Evolutionary conservation across 257 asterid genomes (phyloP), one percentile per base, ranked within the genome.

Genomic region (Echium plantagineum): DNA sequence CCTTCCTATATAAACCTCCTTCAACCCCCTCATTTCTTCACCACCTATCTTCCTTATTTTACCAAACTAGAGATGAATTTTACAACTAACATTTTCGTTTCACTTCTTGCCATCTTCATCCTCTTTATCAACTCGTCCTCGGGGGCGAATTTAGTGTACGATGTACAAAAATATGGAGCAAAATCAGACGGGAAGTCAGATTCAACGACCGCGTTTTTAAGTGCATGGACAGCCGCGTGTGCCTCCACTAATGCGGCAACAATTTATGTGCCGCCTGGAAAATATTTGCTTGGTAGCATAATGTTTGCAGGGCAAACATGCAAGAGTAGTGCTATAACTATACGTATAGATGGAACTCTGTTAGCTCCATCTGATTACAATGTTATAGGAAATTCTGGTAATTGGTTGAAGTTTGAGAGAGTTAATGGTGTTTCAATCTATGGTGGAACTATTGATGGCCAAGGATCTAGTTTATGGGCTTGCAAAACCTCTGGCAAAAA

Each of bases 271-370:
- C 84, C 86, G 0, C 72, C 20, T 6, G 94, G 90, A 17, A 67
- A 71, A 28, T 85, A 54, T 60, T 61, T 80, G 35, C 38, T 82
- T 7, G 52, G 71, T 10, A 38, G 61, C 2, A 72, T 67, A 1
- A 7, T 15, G 3, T 80, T 87, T 38, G 2, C 58, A 0, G 91
- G 96, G 1, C 63, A 69, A 0, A 42, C 22, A 13, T 87, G 96
- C 77, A 82, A 65, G 61, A 84, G 58, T 24, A 69, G 5, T 0
- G 78, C 63, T 4, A 80, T 78, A 15, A 70, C 78, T 0, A 60
- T 86, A 0, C 77, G 63, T 3, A 76, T 83, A 6, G 80, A 74
- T 21, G 95, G 95, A 21, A 84, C 84, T n/a, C 68, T 86, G 1
- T 69, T 86, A 2, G 87, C 90, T 62, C 94, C 95, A 0, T 59